Base-by-base conservation (phyloP, 129 eudicot species). In the Daucus carota region DNA sequence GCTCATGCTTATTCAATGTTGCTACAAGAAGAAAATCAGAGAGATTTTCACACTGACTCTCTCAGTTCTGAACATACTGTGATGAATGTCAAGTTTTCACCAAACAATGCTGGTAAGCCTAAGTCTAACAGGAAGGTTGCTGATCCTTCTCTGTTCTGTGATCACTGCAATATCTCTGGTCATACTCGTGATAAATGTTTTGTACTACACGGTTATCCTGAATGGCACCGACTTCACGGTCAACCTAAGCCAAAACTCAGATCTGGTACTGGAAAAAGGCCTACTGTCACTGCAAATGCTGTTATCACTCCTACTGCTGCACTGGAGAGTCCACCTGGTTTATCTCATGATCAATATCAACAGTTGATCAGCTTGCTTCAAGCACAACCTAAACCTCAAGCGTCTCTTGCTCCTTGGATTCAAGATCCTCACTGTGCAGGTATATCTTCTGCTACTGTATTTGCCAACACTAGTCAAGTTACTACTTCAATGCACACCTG, bases 41-140 rank as follows among this genome's bases (percentile, higher is more conserved):
- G 54, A 16, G 8, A 47, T 47, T 47, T 47, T 2, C 22, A 5
- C 54, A 5, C n/a, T 45, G 15, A 5, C 0, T 47, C 5, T 14
- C 0, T 47, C 3, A 0, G 3, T 2, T 13, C 20, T 46, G 50
- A 46, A 1, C 18, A 46, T 2, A 13, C 18, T 3, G 54, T 5
- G 0, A 47, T 47, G 54, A 47, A 47, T 16, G 54, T 4, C 7
- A 47, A 16, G 8, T 16, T 47, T 47, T 0, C 22, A 16, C 3
- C 20, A 0, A 13, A 0, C 3, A 0, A 0, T 0, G 0, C 50
- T 0, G 15, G 3, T 13, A 14, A 45, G 1, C 3, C 54, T 17
- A 47, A 47, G 0, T 14, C 5, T 45, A 3, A 18, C 18, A 47
- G 5, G n/a, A 47, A 47, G 17, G 1, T 1, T 0, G 3, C n/a